A percentile compares a stretch with the other conserved stretches of the same genome.
These are phyloP conservation scores for Fonsecaea pugnacius DNA, from an alignment of 2,329 filamentous ascomycete genomes.

Conservation along the genomic window DNA sequence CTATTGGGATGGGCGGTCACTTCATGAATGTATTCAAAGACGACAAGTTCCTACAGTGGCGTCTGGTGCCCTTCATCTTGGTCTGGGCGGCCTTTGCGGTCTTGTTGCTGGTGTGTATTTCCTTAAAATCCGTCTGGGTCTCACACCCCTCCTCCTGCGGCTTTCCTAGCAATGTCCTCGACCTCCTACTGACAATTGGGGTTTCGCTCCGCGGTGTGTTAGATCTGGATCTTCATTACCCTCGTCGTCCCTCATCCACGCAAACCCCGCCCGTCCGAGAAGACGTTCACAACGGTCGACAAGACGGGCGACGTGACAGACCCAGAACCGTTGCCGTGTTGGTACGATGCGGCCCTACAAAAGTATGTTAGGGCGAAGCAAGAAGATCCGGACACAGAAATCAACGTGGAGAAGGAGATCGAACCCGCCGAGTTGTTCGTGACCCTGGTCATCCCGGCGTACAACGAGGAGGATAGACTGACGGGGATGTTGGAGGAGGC, in stretches of 20 bases:
- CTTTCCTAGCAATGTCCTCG: neutral
- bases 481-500: slow-evolving; percentile 87
- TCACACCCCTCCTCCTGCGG: neutral
- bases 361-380: slow-evolving; percentile 50
- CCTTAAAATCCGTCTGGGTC: neutral
- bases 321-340: slow-evolving; percentile 72
- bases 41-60: slow-evolving; percentile 26
- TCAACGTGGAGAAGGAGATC: slow-evolving; percentile 54
- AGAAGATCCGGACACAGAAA: slow-evolving; percentile 39
- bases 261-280: slow-evolving; percentile 74
- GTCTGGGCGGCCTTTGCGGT: slow-evolving; percentile 34
- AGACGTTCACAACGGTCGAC: slow-evolving; percentile 77
- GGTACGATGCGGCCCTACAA: slow-evolving; percentile 78
- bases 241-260: slow-evolving; percentile 82
- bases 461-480: slow-evolving; percentile 87
- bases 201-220: neutral
- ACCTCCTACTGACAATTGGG: slow-evolving; percentile 15
- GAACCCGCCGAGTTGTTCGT: slow-evolving; percentile 80
- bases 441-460: slow-evolving; percentile 91
- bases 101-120: slow-evolving; percentile 33
- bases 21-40: slow-evolving; percentile 29
- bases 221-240: slow-evolving; percentile 72
- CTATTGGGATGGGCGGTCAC: slow-evolving; percentile 34
- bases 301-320: slow-evolving; percentile 63
- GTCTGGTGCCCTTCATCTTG: slow-evolving; percentile 35